Evolutionary conservation across 306 rosid genomes (phyloP), one percentile per base, ranked within the genome.

Genomic region (Acacia crassicarpa): DNA sequence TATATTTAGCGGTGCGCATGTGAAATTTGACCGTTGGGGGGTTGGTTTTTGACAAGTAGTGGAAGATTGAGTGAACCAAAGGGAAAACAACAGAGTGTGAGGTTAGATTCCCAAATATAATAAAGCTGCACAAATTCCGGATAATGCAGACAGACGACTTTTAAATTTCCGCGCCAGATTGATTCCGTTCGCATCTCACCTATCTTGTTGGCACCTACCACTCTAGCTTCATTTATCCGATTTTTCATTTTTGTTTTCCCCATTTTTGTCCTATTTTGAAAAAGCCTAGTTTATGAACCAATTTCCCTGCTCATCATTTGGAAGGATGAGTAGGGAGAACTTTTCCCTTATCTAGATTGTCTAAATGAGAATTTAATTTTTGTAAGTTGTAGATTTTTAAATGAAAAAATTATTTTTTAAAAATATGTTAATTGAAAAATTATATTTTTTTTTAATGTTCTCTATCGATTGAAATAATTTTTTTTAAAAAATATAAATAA

Each of bases 21-120:
- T 92, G 97, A 88, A 76, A 83, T 72, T 84, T 87, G 86, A 89
- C 97, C 91, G 94, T 90, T 92, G 58, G 20, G 20, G 56, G 20
- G 56, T 49, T 49, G 89, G 85, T 38, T 84, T 67, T 80, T 79
- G 81, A 75, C 44, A 19, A 56, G 58, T 35, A 20, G 40, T 69
- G 54, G 54, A 69, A 62, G 54, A 78, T 22, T 16, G 54, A 77
- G 53, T 32, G 75, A 84, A 83, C 84, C 88, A 83, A 78, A 79
- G 84, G 85, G 73, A 77, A 88, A 87, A 83, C 78, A 88, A 88
- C 86, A 87, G 91, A 80, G 51, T 27, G 49, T 73, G 74, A 58
- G 78, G 82, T 81, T 81, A 63, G 84, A 89, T 81, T 86, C 71
- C 25, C 45, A n/a, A 14, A 76, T 79, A 79, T 84, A 84, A 79